Evolutionary conservation across 345 rosid species (phyloP).

Genomic region (Boechera stricta): DNA sequence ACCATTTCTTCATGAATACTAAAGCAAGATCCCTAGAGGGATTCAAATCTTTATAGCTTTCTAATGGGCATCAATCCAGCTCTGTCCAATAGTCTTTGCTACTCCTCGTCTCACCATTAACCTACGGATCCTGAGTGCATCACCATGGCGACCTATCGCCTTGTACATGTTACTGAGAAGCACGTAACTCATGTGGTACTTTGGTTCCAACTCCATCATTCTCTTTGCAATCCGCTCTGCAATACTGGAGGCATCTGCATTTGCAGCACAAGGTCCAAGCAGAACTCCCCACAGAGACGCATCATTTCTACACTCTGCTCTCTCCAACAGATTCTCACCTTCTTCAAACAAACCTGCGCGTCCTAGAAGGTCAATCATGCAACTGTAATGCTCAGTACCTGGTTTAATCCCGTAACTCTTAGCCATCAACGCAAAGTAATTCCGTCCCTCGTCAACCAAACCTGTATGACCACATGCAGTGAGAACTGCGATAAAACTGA

Average conservation of each 20-base stretch:
- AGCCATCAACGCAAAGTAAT: constrained; percentile 62
- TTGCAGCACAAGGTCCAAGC: constrained; percentile 80
- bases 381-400: constrained; percentile 79
- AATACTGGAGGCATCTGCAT: constrained; percentile 49
- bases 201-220: constrained; percentile 70
- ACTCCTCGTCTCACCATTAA: constrained; percentile 71
- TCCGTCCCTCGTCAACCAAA: constrained; percentile 67
- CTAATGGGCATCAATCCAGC: constrained; percentile 59
- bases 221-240: constrained; percentile 86
- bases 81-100: constrained; percentile 69
- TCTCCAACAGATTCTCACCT: constrained; percentile 73
- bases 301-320: constrained; percentile 62
- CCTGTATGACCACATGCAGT: constrained; percentile 87
- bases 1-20: constrained; percentile 34
- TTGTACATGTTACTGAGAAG: constrained; percentile 74
- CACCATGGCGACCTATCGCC: constrained; percentile 74
- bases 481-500: constrained; percentile 83
- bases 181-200: constrained; percentile 79
- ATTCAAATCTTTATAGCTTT: constrained; percentile 18
- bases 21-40: constrained; percentile 5
- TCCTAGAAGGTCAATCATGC: constrained; percentile 92
- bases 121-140: constrained; percentile 70
- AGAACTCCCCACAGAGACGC: constrained; percentile 87
- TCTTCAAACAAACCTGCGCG: constrained; percentile 87
- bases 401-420: constrained; percentile 62